Base-by-base conservation (phyloP, 495 filamentous ascomycete species). In the Xylaria telfairii region DNA sequence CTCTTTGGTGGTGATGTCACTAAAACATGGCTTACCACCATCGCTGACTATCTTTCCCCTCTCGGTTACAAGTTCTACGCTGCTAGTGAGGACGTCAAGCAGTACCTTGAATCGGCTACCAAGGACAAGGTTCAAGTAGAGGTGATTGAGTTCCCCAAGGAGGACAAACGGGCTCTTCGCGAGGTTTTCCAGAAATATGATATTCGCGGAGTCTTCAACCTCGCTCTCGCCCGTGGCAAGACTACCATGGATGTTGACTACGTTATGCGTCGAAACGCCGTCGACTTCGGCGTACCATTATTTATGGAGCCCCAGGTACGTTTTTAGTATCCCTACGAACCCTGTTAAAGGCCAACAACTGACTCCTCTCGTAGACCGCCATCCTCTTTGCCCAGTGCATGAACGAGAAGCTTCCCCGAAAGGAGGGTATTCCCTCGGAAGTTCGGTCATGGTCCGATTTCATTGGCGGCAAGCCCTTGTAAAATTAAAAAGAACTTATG, bases 221-320 rank as follows among this genome's bases (percentile, higher is more conserved):
- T 99, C 75, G 94, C 95, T 64, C 90, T 90, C 78, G 89, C 87
- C 68, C 86, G 95, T 73, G 96, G 89, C 66, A 93, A 94, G 85
- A 95, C 90, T 30, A 83, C 93, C 70, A 84, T 92, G 65, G 96
- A 99, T 78, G 94, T 95, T 72, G 95, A 98, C 83, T 99, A 99
- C 74, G 94, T 98, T 57, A 99, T 98, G 96, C 90, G 96, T 73
- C 90, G 96, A 75, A 97, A 99, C 78, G 96, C 95, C 19, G 96
- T 99, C 51, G 96, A 99, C 83, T 99, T 99, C 80, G 94, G 95
- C 67, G 94, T 98, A 28, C 96, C 96, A 46, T 85, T 98, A 71
- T 99, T 98, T 81, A 98, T 98, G 95, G 96, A 99, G 83, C 95
- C 96, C 26, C 96, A 96, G 92, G 95, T 97, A 85, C 86, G 91